Base-by-base conservation (phyloP, 176 grass and related monocot genomes). In the Rhynchospora breviuscula region DNA sequence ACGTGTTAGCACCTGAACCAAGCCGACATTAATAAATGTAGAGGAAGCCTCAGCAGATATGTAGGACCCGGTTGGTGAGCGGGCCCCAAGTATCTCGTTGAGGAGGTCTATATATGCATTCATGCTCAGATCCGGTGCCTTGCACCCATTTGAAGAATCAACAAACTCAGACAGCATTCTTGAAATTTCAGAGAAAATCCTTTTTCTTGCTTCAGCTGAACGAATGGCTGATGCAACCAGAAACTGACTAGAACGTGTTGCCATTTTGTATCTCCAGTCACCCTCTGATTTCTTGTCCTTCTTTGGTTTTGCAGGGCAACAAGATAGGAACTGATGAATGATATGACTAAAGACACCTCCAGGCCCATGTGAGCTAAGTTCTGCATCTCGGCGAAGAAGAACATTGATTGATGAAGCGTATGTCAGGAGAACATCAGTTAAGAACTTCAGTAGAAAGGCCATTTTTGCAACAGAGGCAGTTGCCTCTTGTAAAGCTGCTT, bases 181-280 rank as follows among this genome's bases (percentile, higher is more conserved):
- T 72, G 79, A 90, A 62, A 99, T 85, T 90, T 99, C 96, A 82
- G 91, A 91, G 84, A 93, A 95, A 12, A 99, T 99, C 82, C 96
- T 92, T 91, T 87, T 99, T 29, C 93, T 88, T 59, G 76, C 91
- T 54, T 99, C 96, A 25, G 91, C 59, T 19, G 96, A 95, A 80
- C 96, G 93, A 89, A 95, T 90, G 80, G 91, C 92, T 59, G 96
- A 95, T 75, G 93, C 96, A 87, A 99, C 96, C 82, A 99, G 88
- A 84, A 99, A 90, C 77, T 99, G 93, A 84, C 90, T 99, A 87
- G 89, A 85, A 82, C 96, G 94, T 17, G 86, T 86, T 63, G 89
- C 88, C 75, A 99, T 88, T 79, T 95, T 99, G 68, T 95, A 90
- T 86, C 93, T 94, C 96, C 96, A 99, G 85, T 99, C 96, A 51